Conservation (phyloP, 2,329 filamentous ascomycete genomes). For the Pyrenophora tritici-repentis region DNA sequence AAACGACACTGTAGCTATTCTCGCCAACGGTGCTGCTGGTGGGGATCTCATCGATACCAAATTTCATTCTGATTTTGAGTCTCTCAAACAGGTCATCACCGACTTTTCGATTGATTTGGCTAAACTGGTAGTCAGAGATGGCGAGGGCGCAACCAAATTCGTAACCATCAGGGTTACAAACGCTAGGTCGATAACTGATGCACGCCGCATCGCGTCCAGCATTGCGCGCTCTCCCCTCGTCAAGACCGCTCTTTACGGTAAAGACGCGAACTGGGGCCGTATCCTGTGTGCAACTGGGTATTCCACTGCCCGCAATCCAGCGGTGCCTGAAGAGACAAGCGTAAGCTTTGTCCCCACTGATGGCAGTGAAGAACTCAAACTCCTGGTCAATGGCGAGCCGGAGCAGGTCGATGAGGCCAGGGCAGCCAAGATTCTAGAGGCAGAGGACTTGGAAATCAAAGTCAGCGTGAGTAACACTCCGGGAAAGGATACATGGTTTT, state of each 20-base stretch:
- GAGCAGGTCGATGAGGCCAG: conserved; percentile 77
- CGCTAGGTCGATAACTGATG: conserved; percentile 69
- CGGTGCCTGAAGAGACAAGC: conserved; percentile 71
- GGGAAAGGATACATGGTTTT: conserved; percentile 67
- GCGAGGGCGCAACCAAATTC: conserved; percentile 97
- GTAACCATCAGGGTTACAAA: conserved; percentile 87
- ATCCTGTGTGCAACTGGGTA: conserved; percentile 96
- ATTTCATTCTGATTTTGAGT: conserved; percentile 66
- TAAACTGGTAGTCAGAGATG: conserved; percentile 91
- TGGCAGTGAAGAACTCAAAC: conserved; percentile 74
- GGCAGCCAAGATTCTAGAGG: conserved; percentile 76
- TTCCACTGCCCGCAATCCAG: conserved; percentile 65
- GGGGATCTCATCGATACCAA: conserved; percentile 65
- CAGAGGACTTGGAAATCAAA: conserved; percentile 77
- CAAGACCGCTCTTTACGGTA: conserved; percentile 95
- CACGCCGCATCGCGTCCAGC: conserved; percentile 78
- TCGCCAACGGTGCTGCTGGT: conserved; percentile 94
- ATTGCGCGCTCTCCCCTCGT: conserved; percentile 93
- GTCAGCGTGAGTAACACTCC: conserved; percentile 71
- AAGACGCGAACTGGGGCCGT: conserved; percentile 97
- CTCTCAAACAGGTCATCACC: conserved; percentile 72
- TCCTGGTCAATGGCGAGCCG: conserved; percentile 79
- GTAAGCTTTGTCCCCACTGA: conserved; percentile 80
- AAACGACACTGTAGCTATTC: conserved; percentile 90
- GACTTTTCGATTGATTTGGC: conserved; percentile 82